A percentile compares a stretch with the other conserved stretches of the same genome.
These are phyloP conservation scores for Exophiala spinifera DNA, from an alignment of 2,329 filamentous ascomycete genomes.

Conservation along the genomic window DNA sequence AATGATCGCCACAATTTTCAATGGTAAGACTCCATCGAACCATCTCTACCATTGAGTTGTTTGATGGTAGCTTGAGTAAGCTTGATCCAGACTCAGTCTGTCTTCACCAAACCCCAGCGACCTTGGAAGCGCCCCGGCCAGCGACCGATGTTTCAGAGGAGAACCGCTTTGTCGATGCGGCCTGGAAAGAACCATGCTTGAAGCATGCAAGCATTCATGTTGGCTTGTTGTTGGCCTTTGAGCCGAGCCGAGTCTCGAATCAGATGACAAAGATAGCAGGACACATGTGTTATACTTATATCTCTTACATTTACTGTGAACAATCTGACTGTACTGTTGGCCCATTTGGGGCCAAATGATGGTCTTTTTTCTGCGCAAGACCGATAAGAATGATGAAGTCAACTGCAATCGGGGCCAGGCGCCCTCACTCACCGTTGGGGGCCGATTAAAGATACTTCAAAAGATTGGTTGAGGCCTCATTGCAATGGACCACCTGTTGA, in stretches of 20 bases:
- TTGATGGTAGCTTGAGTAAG: too few species aligned
- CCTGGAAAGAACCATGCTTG: too few species aligned
- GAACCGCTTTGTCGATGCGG: too few species aligned
- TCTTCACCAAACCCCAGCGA: too few species aligned
- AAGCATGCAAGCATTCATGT: neutral
- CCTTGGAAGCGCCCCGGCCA: too few species aligned
- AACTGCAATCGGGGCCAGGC: neutral
- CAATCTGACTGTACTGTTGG: slow-evolving; percentile 6
- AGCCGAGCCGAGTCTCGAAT: neutral
- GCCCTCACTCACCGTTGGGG: neutral
- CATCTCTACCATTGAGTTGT: too few species aligned
- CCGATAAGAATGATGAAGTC: neutral
- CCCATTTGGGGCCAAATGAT: neutral
- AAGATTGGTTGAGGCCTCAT: neutral
- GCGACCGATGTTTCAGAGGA: too few species aligned
- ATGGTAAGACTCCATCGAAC: too few species aligned
- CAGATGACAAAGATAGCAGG: neutral
- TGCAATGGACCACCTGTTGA: neutral
- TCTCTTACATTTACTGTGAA: neutral
- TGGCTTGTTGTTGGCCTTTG: neutral
- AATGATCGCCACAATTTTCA: too few species aligned
- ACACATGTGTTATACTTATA: neutral
- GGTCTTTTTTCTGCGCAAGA: neutral
- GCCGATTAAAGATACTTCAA: neutral
- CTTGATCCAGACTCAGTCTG: too few species aligned